A percentile compares a stretch with the other conserved stretches of the same genome.
These are phyloP conservation scores for Polysphondylium violaceum DNA, from an alignment of 78 protist species.

Conservation along the genomic window DNA sequence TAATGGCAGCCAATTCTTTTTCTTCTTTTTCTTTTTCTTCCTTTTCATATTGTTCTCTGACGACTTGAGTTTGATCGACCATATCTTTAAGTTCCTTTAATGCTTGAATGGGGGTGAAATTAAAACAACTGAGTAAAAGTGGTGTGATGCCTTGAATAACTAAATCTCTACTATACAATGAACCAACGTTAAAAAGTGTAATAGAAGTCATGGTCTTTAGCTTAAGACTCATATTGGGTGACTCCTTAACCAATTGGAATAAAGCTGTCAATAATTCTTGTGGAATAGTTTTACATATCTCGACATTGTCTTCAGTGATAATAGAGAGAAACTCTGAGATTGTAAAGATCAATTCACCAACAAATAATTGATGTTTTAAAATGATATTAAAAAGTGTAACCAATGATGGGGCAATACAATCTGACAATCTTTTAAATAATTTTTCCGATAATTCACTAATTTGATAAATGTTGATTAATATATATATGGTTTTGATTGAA, in stretches of 20 bases:
- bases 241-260: constrained; percentile 1
- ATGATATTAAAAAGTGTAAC: constrained; percentile 19
- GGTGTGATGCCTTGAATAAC: constrained; percentile 58
- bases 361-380: background rate
- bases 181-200: constrained; percentile 44
- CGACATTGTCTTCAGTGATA: constrained; percentile 50
- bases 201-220: constrained; percentile 22
- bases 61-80: background rate
- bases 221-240: constrained; percentile 9
- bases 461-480: background rate
- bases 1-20: background rate
- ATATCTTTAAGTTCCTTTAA: background rate
- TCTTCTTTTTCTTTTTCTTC: constrained; percentile 14
- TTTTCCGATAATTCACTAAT: constrained; percentile 51
- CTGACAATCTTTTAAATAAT: constrained; percentile 36
- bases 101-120: constrained; percentile 1
- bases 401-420: background rate
- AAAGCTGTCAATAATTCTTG: constrained; percentile 22
- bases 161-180: constrained; percentile 32
- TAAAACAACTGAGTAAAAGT: constrained; percentile 1
- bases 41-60: background rate
- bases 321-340: constrained; percentile 44
- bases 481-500: background rate
- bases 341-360: constrained; percentile 6
- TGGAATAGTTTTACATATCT: background rate